A percentile compares a stretch with the other conserved stretches of the same genome.
phyloP scores from a whole-genome alignment of 2,329 filamentous ascomycete genomes.

The Parastagonospora nodorum region DNA sequence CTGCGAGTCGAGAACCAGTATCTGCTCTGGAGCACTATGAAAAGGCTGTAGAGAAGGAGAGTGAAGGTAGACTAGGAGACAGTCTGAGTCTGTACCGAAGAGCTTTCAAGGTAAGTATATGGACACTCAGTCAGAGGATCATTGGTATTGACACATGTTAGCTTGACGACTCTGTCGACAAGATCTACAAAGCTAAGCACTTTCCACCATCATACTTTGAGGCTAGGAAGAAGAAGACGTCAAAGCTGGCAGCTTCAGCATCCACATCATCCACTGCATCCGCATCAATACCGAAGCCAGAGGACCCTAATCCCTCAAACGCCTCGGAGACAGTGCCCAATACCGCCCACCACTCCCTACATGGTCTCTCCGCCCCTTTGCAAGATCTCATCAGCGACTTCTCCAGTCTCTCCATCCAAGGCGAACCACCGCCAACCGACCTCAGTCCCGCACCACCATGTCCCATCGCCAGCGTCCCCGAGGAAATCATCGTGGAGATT shows the following conservation, averaged over 20 bases:
- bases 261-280: slow-evolving; percentile 8
- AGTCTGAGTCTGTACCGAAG: slow-evolving; percentile 87
- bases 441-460: slow-evolving; percentile 76
- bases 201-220: slow-evolving; percentile 69
- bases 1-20: slow-evolving; percentile 58
- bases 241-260: slow-evolving; percentile 8
- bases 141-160: slow-evolving; percentile 43
- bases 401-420: slow-evolving; percentile 69
- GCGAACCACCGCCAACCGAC: slow-evolving; percentile 70
- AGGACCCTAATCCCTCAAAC: slow-evolving; percentile 53
- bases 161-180: slow-evolving; percentile 85
- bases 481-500: slow-evolving; percentile 84
- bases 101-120: slow-evolving; percentile 74
- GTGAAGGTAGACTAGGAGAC: slow-evolving; percentile 82
- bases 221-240: neutral
- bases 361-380: slow-evolving; percentile 60
- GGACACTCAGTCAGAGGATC: neutral
- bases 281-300: slow-evolving; percentile 44
- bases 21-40: slow-evolving; percentile 94
- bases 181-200: slow-evolving; percentile 87
- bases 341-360: slow-evolving; percentile 62
- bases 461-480: slow-evolving; percentile 75
- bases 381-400: slow-evolving; percentile 79
- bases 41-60: slow-evolving; percentile 85
- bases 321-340: slow-evolving; percentile 58